Base-by-base conservation (phyloP, 2,329 filamentous ascomycete species). In the Venturia effusa region DNA sequence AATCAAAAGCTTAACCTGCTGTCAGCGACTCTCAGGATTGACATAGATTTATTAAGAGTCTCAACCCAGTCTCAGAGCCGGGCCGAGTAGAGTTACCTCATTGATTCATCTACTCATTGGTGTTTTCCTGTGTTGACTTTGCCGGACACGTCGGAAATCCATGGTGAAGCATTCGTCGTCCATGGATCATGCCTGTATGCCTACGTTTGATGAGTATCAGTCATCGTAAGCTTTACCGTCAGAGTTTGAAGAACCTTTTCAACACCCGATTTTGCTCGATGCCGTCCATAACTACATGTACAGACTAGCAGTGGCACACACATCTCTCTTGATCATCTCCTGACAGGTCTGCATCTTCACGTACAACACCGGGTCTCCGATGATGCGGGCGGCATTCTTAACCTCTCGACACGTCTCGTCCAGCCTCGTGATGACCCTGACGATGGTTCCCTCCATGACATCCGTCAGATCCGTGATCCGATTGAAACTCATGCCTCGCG, bases 351-450 rank as follows among this genome's bases (percentile, higher is more conserved):
- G 88, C 93, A 99, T 99, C 83, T 99, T 99, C 68, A 88, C 85
- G 75, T 96, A 97, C 68, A 99, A 78, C 64, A 88, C 88, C 3
- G 94, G 94, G 73, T 99, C 94, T 30, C 94, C 94, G 69, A 99
- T 92, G 68, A 99, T 90, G 68, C 94, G 84, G 34, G 94, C 94
- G 43, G 94, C 93, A 73, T 96, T 97, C 82, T 96, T 97, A 64
- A 97, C 94, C 76, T 99, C 94, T 59, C 94, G 83, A 73, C 94
- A 99, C 10, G 92, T 96, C 81, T 99, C 94, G 71, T 99, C 94
- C 65, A 99, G 79, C 32, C 94, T 81, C 51, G 92, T 96, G 69
- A 99, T 97, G 1, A 94, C 93, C 62, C 94, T 82, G 59, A 99
- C 94, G 77, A 99, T 97, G 0, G 94, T 97, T 1, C 94, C 94